Base-by-base conservation (phyloP, 495 filamentous ascomycete genomes). In the Polyplosphaeria fusca region DNA sequence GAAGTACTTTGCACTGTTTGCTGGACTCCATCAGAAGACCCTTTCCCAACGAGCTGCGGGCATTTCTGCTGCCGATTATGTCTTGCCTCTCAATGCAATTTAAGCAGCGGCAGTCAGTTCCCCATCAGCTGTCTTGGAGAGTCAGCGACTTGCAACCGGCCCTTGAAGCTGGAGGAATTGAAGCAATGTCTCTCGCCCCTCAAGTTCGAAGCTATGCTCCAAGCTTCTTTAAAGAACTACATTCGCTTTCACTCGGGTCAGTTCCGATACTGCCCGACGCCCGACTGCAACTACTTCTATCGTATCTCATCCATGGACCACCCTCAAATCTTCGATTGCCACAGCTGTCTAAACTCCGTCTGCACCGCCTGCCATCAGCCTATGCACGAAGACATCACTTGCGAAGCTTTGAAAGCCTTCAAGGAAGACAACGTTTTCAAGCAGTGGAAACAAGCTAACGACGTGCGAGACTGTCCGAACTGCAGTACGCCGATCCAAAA, bases 211-310 rank as follows among this genome's bases (percentile, higher is more conserved):
- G 38, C 12, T 14, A 11, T 60, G 2, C 40, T 53, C 25, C 30
- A 61, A 24, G 23, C 50, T 0, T 61, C 57, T 4, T 39, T 61
- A 3, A 46, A 24, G 11, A 12, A 0, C 19, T 53, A 65, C 42
- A 18, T 61, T 28, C 51, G 51, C 14, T 55, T 46, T 26, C 57
- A 37, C 23, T 24, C 57, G 16, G 24, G 35, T 14, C 28, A 44
- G 16, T 62, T 51, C 28, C 52, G 43, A 51, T 57, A 65, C 23
- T 65, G 62, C 22, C 52, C 62, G 4, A 51, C 51, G 0, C 57
- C 62, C n/a, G 62, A 65, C 39, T 65, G 61, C 46, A 42, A 55
- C 52, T 24, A 42, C 44, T 52, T 65, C 41, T 65, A 52, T 44
- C 26, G 62, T 4, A 40, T 28, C 19, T 47, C 58, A 27, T 23